phyloP scores from a whole-genome alignment of 768 basidiomycete species.

The Polyporus arcularius region DNA sequence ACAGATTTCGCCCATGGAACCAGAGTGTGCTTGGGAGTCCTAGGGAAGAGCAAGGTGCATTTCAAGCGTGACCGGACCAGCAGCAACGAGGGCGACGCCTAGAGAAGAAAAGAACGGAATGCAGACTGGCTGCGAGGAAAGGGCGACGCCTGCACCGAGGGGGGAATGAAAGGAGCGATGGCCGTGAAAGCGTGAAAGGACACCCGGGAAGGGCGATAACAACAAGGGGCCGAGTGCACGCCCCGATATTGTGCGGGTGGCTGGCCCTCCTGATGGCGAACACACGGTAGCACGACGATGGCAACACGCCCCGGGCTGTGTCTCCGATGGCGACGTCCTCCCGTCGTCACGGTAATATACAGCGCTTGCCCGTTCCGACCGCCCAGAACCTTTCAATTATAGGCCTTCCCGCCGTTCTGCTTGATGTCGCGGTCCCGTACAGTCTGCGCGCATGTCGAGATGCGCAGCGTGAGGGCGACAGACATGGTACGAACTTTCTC shows the following conservation, averaged over 20 bases:
- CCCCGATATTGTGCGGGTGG: background rate
- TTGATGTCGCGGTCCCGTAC: too few relatives aligned
- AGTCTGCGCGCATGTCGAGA: background rate
- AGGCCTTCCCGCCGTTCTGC: background rate
- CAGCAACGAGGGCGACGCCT: slow-evolving; percentile 16
- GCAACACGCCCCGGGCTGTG: slow-evolving; percentile 17
- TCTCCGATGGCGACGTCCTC: slow-evolving; percentile 8
- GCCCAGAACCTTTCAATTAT: background rate
- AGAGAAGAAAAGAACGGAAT: slow-evolving; percentile 43
- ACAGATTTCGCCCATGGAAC: slow-evolving; percentile 58
- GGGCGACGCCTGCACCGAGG: slow-evolving; percentile 34
- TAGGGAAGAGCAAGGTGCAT: slow-evolving; percentile 20
- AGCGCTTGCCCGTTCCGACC: background rate
- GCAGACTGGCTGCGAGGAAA: slow-evolving; percentile 49
- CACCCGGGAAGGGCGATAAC: slow-evolving; percentile 1
- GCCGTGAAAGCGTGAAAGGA: slow-evolving; percentile 6
- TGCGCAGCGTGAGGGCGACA: background rate
- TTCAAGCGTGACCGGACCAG: slow-evolving; percentile 29
- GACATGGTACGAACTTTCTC: too few relatives aligned
- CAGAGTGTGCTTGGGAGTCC: slow-evolving; percentile 18
- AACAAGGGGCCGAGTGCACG: background rate
- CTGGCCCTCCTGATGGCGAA: slow-evolving; percentile 6
- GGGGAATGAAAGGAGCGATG: slow-evolving; percentile 21
- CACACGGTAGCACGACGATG: slow-evolving; percentile 16
- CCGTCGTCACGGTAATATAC: slow-evolving; percentile 17